Evolutionary conservation across 2,329 filamentous ascomycete genomes (phyloP), one percentile per base, ranked within the genome.

Genomic region (Incumbomyces lentus): DNA sequence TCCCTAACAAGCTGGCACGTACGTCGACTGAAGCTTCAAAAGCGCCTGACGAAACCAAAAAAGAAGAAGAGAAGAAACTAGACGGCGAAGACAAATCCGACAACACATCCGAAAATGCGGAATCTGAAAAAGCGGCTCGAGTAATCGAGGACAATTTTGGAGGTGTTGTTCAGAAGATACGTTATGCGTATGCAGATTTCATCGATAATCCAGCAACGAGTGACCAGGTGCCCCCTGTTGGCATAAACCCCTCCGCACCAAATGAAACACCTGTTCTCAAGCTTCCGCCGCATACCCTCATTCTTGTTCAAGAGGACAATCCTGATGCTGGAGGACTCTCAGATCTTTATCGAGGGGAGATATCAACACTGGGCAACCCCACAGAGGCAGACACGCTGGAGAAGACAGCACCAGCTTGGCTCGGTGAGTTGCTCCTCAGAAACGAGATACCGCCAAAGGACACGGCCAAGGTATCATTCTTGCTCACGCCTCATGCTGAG

Each of bases 381-480:
- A 45, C 37, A 31, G 86, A 94, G 57, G 82, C 82, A 16, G 86
- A 94, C 63, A 68, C 82, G 16, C 82, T 98, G 44, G 89, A 96
- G 67, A 84, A 86, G 59, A 78, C 82, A 34, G 88, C 84, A 5
- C 90, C 92, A 1, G 83, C 85, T 71, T 98, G 92, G 92, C 73
- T 98, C 6, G 89, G 85, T 12, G 89, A 96, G 53, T 76, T 95
- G 31, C 71, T 98, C 12, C 70, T 98, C 37, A 37, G 87, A 71
- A 95, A 95, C 62, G 75, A 79, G 61, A 78, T 86, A 7, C 86
- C 88, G 0, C 67, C 74, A 49, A 96, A 96, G 68, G 92, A 96
- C n/a, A 81, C 89, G 1, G 79, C 90, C 56, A 98, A 98, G 72
- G 82, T 96, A n/a, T 89, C 86, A 2, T 98, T 98, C 60, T 77